phyloP scores from a whole-genome alignment of 129 eudicot genomes.

The Saposhnikovia divaricata region DNA sequence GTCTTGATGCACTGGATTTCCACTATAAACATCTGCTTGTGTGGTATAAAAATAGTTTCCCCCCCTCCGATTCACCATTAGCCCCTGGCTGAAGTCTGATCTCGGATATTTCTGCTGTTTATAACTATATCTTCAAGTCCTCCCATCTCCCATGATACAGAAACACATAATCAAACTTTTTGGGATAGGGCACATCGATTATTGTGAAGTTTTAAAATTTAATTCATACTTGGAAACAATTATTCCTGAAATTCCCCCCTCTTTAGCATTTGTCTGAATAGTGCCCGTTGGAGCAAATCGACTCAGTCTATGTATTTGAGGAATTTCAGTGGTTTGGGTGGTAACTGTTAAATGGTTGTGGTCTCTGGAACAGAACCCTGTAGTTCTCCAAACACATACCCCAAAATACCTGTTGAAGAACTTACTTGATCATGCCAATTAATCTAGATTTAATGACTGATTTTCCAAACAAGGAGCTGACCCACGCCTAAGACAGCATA shows the following conservation, averaged over 20 bases:
- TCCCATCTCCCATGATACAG: slow-evolving; percentile 44
- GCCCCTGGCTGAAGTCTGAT: slow-evolving; percentile 20
- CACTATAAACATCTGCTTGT: slow-evolving; percentile 14
- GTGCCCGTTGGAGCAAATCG: slow-evolving; percentile 40
- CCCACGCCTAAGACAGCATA: slow-evolving; percentile 95
- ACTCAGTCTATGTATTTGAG: slow-evolving; percentile 66
- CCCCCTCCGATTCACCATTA: slow-evolving; percentile 15
- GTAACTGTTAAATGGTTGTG: slow-evolving; percentile 78
- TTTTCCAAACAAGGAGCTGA: slow-evolving; percentile 88
- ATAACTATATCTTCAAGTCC: slow-evolving; percentile 38
- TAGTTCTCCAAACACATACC: slow-evolving; percentile 76
- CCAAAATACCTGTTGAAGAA: slow-evolving; percentile 39
- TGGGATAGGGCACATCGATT: neutral
- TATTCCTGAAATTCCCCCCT: slow-evolving; percentile 57
- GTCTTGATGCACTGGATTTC: slow-evolving; percentile 11
- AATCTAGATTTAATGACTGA: slow-evolving; percentile 15
- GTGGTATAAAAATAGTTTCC: slow-evolving; percentile 18
- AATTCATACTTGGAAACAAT: slow-evolving; percentile 49
- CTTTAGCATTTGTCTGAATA: slow-evolving; percentile 50
- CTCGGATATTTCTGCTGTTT: slow-evolving; percentile 26
- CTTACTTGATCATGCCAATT: slow-evolving; percentile 31
- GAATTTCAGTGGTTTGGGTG: slow-evolving; percentile 56
- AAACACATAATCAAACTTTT: slow-evolving; percentile 3
- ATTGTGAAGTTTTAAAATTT: neutral
- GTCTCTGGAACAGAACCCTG: slow-evolving; percentile 61